Evolutionary conservation across 257 asterid species (phyloP), one percentile per base, ranked within the genome.

Genomic region (Haberlea rhodopensis): DNA sequence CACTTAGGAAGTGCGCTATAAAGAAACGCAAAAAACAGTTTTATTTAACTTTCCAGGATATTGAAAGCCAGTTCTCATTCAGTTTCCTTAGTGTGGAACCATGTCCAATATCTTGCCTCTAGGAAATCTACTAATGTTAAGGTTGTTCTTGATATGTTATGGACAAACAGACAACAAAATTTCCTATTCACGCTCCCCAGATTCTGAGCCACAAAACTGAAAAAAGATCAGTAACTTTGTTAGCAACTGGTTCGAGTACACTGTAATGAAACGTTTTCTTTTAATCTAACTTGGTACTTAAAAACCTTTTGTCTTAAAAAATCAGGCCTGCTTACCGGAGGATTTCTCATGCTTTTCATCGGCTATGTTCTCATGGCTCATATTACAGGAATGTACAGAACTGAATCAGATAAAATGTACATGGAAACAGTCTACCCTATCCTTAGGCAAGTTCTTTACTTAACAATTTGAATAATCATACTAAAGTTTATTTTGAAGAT

Each of bases 391-490:
- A 75, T 78, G 85, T 91, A 89, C 55, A 69, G 57, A 56, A 72
- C 90, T 62, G 67, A 70, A 56, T 83, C 96, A 18, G 76, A 87
- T 28, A 70, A 78, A 54, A 65, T 83, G 65, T 91, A 91, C 83
- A 91, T 89, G 98, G 95, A 89, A 80, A 91, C 98, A 11, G 87
- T 89, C 32, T 88, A 84, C 62, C 96, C 98, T 8, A 81, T 91
- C 58, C 84, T 91, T 48, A 89, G 96, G 98, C 87, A 81, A 91
- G 95, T 53, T 8, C 62, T 37, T 6, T 0, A 11, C 24, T 21
- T 31, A 20, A 24, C 2, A 13, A 25, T 2, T 31, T 20, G 19
- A 9, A 21, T 26, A 3, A 57, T 13, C 48, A 43, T 5, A 58
- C 57, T 15, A 9, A 25, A 60, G 51, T n/a, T 68, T 19, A n/a